phyloP scores from a whole-genome alignment of 257 asterid species.

The Nicotiana tomentosiformis region DNA sequence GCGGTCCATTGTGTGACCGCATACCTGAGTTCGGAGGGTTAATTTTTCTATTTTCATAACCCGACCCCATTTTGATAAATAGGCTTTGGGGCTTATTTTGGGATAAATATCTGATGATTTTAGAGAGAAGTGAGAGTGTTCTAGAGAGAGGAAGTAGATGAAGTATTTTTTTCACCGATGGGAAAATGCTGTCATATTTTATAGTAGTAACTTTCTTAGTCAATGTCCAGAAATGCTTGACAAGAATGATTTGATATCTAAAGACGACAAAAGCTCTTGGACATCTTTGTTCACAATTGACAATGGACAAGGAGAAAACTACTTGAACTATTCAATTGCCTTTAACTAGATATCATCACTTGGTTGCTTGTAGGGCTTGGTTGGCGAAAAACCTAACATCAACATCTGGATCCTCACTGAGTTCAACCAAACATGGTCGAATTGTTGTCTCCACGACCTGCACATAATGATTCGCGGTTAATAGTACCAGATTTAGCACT shows the following conservation, averaged over 20 bases:
- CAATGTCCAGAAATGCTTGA: not conserved
- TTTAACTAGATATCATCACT: slow-evolving; percentile 62
- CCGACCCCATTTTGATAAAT: no score
- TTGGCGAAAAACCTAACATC: slow-evolving; percentile 84
- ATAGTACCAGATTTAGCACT: not conserved
- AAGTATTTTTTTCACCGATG: no score
- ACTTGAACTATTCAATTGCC: slow-evolving; percentile 7
- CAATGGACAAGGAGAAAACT: slow-evolving; percentile 1
- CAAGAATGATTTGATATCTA: slow-evolving; percentile 1
- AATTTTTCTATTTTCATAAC: no score
- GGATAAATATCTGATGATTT: no score
- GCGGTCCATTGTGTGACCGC: no score
- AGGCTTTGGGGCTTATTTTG: no score
- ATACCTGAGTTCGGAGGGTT: no score
- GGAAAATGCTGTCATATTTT: not conserved
- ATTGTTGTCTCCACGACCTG: slow-evolving; percentile 85
- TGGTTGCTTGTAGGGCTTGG: slow-evolving; percentile 76
- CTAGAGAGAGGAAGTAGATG: no score
- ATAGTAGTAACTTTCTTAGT: not conserved
- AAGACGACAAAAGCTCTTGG: not conserved
- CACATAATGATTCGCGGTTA: not conserved
- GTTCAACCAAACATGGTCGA: slow-evolving; percentile 74
- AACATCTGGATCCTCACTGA: slow-evolving; percentile 86
- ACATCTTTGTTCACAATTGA: not conserved
- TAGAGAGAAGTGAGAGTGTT: no score